phyloP scores from a whole-genome alignment of 345 rosid species.

The Rhodamnia rubescens region DNA sequence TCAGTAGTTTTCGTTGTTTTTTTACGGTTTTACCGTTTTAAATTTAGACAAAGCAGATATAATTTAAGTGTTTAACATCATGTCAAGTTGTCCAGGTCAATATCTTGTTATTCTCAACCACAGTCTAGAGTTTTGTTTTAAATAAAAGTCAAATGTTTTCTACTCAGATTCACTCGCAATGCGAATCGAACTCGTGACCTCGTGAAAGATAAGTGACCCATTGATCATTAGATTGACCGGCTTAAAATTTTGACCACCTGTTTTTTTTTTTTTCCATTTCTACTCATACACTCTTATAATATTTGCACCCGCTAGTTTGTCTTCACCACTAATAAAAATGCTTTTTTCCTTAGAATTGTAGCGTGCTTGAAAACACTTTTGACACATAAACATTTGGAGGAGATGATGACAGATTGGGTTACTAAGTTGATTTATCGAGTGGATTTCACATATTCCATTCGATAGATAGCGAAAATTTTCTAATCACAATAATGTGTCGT shows the following conservation, averaged over 20 bases:
- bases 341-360: not conserved
- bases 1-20: not conserved
- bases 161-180: not conserved
- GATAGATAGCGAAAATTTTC: not conserved
- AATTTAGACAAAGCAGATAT: not conserved
- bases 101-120: not conserved
- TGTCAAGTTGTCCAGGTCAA: not conserved
- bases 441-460: not conserved
- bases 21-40: not conserved
- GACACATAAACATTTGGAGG: not conserved
- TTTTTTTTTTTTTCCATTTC: not conserved
- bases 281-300: not conserved
- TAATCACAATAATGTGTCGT: not conserved
- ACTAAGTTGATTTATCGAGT: not conserved
- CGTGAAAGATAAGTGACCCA: not conserved
- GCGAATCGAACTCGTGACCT: not conserved
- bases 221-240: not conserved
- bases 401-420: not conserved
- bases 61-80: not conserved
- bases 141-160: not conserved
- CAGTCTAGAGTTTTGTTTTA: not conserved
- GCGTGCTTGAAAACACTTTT: not conserved
- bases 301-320: not conserved
- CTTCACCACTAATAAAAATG: not conserved
- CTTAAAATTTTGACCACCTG: not conserved